Conservation (phyloP, 306 rosid genomes). For the Gleditsia sinensis region DNA sequence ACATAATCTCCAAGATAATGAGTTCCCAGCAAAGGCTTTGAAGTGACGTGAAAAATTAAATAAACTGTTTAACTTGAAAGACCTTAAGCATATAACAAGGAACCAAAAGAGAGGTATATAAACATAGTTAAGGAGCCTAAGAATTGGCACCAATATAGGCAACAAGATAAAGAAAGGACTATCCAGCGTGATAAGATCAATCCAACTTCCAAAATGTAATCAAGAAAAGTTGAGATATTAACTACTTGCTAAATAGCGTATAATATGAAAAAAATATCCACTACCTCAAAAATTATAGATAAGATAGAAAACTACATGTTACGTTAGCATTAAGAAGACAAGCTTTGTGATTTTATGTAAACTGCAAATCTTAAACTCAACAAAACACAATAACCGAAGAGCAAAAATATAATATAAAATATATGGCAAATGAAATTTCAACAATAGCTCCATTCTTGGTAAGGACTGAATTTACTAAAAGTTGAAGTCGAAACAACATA, state of each 20-base stretch:
- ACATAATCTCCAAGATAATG: constrained; percentile 18
- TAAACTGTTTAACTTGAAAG: neutral
- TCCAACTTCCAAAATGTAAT: neutral
- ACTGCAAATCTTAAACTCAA: neutral
- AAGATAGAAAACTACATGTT: neutral
- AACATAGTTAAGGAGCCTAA: neutral
- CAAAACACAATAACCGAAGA: neutral
- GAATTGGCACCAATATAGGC: neutral
- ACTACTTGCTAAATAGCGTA: neutral
- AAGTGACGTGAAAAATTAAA: neutral
- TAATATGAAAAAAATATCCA: neutral
- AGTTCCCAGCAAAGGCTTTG: neutral
- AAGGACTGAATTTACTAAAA: neutral
- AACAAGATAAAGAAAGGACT: neutral
- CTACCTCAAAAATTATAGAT: neutral
- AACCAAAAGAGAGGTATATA: neutral
- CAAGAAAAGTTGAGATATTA: neutral
- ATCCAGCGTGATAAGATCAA: neutral
- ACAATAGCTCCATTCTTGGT: neutral
- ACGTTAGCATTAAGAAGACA: neutral
- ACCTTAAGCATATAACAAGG: neutral
- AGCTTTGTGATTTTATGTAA: neutral
- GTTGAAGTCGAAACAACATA: neutral
- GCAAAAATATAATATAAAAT: neutral
- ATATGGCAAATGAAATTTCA: neutral